Evolutionary conservation across 352 stramenopile genomes (phyloP), one percentile per base, ranked within the genome.

Genomic region (Phytophthora pisi): DNA sequence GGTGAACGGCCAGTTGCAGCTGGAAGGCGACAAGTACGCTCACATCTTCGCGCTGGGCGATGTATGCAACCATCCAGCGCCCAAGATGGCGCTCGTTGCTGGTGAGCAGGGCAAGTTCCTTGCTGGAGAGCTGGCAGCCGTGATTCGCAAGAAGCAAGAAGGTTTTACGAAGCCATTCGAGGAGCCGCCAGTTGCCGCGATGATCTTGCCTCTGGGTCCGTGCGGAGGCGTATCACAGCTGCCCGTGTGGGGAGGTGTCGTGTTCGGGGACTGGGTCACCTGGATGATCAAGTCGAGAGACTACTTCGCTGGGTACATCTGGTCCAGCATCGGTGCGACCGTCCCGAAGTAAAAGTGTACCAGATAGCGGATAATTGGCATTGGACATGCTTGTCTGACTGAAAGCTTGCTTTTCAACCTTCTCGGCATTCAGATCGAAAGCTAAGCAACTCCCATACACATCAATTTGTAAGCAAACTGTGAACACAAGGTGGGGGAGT

Each of bases 1-100:
- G 10, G 82, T 90, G 28, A 90, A 88, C 28, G 62, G 46, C 11
- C 11, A 61, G 5, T 63, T 91, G 46, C 79, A 93, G 65, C 30
- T 91, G 20, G 74, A 87, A 30, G 64, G 75, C 47, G 43, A 61
- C 0, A 72, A 75, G 53, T 87, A 82, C 52, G n/a, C 50, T 1
- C 63, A 91, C 50, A 69, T 91, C 42, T 90, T 90, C 40, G 81
- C 72, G 4, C 8, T 90, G 7, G 81, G 81, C 24, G 81, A 93
- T 42, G 68, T 77, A 34, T 88, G 74, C 68, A 77, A 81, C 61
- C 79, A 90, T 34, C 28, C 61, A 1, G 72, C 70, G 5, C 73
- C 75, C 0, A 92, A 91, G 56, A 68, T 84, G 63, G 72, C 59
- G 5, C 77, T 78, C 43, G 73, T 73, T 15, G 80, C 78, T 26